Conservation (phyloP, 2,329 filamentous ascomycete species). For the Arthrobotrys conoides region DNA sequence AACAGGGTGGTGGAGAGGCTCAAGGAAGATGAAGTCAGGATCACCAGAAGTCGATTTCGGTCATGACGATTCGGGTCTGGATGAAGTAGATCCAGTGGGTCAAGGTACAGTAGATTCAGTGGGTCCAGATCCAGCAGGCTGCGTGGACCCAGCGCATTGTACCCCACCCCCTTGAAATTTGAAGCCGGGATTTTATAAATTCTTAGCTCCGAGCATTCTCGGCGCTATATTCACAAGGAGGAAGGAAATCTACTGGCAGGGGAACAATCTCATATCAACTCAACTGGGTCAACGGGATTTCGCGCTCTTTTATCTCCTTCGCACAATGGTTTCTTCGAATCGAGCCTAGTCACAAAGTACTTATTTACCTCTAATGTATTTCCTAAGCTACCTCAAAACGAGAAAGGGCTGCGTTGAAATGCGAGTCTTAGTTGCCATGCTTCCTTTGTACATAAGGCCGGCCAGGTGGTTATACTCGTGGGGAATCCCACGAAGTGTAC, state of each 20-base stretch:
- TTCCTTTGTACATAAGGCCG: slow-evolving; percentile 5
- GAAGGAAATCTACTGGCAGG: neutral
- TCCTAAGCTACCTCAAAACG: slow-evolving; percentile 16
- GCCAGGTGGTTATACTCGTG: slow-evolving; percentile 28
- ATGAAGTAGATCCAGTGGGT: too few species aligned
- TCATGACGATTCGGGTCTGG: too few species aligned
- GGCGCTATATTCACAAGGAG: neutral
- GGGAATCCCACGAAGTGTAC: slow-evolving; percentile 7
- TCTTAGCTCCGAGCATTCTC: too few species aligned
- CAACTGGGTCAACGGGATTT: slow-evolving; percentile 16
- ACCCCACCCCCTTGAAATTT: neutral
- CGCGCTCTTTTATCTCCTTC: slow-evolving; percentile 33
- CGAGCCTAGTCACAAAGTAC: neutral
- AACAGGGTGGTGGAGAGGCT: slow-evolving; percentile 26
- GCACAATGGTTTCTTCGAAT: too few species aligned
- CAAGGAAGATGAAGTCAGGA: slow-evolving; percentile 19
- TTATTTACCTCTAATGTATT: slow-evolving; percentile 42
- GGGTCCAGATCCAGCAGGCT: neutral
- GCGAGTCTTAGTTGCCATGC: slow-evolving; percentile 37
- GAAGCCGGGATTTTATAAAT: too few species aligned
- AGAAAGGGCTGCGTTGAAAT: slow-evolving; percentile 46
- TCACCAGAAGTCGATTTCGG: neutral
- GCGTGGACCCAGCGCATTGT: slow-evolving; percentile 19
- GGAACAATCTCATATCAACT: slow-evolving; percentile 27
- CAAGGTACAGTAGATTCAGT: neutral